Evolutionary conservation across 805 yeast species (phyloP).

Genomic region (Cyberlindnera mrakii): DNA sequence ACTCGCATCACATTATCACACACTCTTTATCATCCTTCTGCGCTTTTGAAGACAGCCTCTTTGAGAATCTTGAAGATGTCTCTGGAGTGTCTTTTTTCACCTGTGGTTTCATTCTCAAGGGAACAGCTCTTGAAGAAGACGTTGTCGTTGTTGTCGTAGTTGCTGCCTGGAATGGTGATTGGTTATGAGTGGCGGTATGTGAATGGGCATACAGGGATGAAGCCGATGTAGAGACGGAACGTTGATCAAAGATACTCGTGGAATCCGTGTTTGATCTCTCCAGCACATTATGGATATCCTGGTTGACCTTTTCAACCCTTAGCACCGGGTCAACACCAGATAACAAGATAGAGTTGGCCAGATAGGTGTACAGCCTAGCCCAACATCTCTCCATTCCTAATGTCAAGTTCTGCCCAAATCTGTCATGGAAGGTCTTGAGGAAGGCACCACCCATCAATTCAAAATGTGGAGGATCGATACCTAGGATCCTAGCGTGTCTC

Average conservation of each 20-base stretch:
- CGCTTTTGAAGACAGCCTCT: not conserved
- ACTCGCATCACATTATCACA: slow-evolving; percentile 11
- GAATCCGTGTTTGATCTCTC: slow-evolving; percentile 5
- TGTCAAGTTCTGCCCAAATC: slow-evolving; percentile 48
- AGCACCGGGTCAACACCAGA: slow-evolving; percentile 36
- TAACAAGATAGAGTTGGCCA: slow-evolving; percentile 61
- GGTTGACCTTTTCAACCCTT: slow-evolving; percentile 24
- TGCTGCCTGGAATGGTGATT: not conserved
- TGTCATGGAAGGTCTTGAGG: slow-evolving; percentile 59
- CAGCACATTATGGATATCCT: slow-evolving; percentile 3
- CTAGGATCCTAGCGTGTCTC: slow-evolving; percentile 68
- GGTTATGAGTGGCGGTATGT: not conserved
- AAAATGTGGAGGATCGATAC: slow-evolving; percentile 62
- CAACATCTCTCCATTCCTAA: slow-evolving; percentile 61
- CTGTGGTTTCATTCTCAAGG: not conserved
- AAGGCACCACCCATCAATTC: slow-evolving; percentile 71
- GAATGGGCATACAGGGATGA: not conserved
- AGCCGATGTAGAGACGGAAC: slow-evolving; percentile 7
- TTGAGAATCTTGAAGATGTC: not conserved
- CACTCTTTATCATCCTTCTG: slow-evolving; percentile 13
- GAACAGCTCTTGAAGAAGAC: not conserved
- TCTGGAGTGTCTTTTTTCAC: not conserved
- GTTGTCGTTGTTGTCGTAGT: not conserved
- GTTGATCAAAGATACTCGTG: slow-evolving; percentile 7
- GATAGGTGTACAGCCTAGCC: slow-evolving; percentile 62